These are phyloP conservation scores for Penicillium sp. DNA, from an alignment of 2,329 filamentous ascomycete genomes.

Conservation along the genomic window DNA sequence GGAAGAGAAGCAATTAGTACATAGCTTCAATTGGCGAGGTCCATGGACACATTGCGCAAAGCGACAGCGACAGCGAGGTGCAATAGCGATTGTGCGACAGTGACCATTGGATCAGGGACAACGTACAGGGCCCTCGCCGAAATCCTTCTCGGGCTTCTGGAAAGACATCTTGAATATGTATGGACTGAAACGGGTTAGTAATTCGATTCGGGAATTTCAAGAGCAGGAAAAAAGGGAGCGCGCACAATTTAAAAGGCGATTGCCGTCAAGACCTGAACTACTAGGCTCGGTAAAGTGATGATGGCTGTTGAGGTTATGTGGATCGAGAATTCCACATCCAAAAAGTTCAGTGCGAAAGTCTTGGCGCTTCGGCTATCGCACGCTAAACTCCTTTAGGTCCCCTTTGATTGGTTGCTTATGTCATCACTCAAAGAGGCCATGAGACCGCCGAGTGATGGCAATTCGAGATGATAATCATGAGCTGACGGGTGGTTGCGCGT, in stretches of 20 bases:
- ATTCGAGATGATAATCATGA: conserved; percentile 6
- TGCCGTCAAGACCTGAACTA: conserved; percentile 79
- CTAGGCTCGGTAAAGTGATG: conserved; percentile 78
- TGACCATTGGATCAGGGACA: conserved; percentile 10
- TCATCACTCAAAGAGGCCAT: conserved; percentile 19
- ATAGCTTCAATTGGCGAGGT: background rate
- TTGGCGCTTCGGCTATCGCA: conserved; percentile 43
- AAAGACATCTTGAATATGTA: conserved; percentile 72
- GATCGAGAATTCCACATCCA: conserved; percentile 22
- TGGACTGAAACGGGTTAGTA: conserved; percentile 27
- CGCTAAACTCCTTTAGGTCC: conserved; percentile 37
- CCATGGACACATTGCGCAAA: conserved; percentile 2
- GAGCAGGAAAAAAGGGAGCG: background rate
- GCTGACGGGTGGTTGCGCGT: conserved; percentile 2
- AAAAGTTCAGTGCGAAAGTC: conserved; percentile 31
- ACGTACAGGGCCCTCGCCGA: conserved; percentile 80
- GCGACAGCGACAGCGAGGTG: conserved; percentile 14
- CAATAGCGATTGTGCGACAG: conserved; percentile 7
- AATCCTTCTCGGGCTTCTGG: conserved; percentile 93
- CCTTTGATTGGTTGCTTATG: conserved; percentile 11
- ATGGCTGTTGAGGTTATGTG: conserved; percentile 41
- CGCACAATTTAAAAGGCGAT: conserved; percentile 28
- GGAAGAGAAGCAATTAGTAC: conserved; percentile 17
- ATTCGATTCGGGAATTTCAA: conserved; percentile 18
- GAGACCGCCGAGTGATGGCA: conserved; percentile 5